Base-by-base conservation (phyloP, 768 basidiomycete species). In the Pluteus cervinus region DNA sequence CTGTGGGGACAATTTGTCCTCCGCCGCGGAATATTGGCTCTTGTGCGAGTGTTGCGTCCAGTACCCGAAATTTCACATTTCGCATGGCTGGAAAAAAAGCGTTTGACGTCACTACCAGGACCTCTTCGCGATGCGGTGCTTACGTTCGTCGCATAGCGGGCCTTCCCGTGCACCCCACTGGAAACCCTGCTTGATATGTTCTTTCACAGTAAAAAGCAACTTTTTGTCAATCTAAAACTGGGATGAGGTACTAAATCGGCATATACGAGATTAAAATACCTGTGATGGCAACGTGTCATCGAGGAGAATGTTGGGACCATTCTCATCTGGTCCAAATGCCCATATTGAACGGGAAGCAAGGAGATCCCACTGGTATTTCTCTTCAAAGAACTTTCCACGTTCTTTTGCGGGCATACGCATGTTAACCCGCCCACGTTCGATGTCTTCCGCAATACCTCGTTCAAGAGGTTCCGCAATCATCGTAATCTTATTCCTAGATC, bases 401-500 rank as follows among this genome's bases (percentile, higher is more conserved):
- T 98, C 92, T 62, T 97, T 97, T 17, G 86, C 75, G 2, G 88
- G 75, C 90, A 98, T 93, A 17, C 85, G 80, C 79, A 98, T 96
- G 41, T 82, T 86, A 39, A 99, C 86, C 32, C 81, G 79, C 14
- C 94, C 93, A 7, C 81, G 75, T 59, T 99, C 96, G 50, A 99
- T 83, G 56, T 99, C 96, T 56, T 97, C 91, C 2, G 96, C 90
- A 46, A 99, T 78, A 11, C 96, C 96, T 35, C 82, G 77, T 61
- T 98, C 96, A 22, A 99, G 70, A 2, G 96, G 96, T 57, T 99
- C 96, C 16, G 96, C 92, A 47, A 99, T 98, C 92, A 98, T 94
- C 5, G 96, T 99, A 41, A 99, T 73, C 53, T 88, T 88, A 69
- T 98, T 99, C 69, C 94, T 98, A 47, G 20, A 57, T 40, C 23